A percentile compares a stretch with the other conserved stretches of the same genome.
These are phyloP conservation scores for Mycena venus DNA, from an alignment of 768 basidiomycete genomes.

Conservation along the genomic window DNA sequence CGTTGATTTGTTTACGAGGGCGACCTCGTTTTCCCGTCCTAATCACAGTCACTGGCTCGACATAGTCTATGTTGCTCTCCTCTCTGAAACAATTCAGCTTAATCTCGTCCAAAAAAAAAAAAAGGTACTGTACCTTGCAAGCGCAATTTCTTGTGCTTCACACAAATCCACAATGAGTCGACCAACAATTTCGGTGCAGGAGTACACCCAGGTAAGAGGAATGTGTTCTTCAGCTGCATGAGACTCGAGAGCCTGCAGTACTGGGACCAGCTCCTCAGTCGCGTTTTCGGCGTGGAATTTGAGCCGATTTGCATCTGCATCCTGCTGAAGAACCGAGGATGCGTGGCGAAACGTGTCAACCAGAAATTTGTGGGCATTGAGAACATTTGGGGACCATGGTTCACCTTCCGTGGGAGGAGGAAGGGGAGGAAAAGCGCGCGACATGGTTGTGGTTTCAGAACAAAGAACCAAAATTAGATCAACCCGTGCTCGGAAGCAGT, in stretches of 20 bases:
- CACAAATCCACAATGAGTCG: neutral
- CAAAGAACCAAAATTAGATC: too few relatives aligned
- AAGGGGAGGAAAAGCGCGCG: neutral
- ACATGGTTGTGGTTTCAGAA: too few relatives aligned
- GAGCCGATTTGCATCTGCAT: conserved; percentile 6
- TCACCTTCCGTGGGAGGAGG: neutral
- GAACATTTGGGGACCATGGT: conserved; percentile 15
- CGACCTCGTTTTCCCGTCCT: conserved; percentile 2
- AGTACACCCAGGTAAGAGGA: neutral
- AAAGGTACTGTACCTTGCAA: neutral
- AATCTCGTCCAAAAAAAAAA: neutral
- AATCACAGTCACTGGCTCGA: conserved; percentile 5
- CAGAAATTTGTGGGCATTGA: neutral
- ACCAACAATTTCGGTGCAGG: neutral
- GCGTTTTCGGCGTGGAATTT: neutral
- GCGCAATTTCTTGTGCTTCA: neutral
- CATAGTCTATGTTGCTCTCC: neutral
- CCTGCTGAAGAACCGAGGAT: neutral
- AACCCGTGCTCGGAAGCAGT: too few relatives aligned
- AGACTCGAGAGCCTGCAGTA: too few relatives aligned
- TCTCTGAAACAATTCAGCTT: neutral
- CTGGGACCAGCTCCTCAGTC: too few relatives aligned
- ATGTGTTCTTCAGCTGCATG: too few relatives aligned
- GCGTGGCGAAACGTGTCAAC: neutral
- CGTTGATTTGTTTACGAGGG: neutral